Conservation (phyloP, 768 basidiomycete genomes). For the Glaciozyma martinii region DNA sequence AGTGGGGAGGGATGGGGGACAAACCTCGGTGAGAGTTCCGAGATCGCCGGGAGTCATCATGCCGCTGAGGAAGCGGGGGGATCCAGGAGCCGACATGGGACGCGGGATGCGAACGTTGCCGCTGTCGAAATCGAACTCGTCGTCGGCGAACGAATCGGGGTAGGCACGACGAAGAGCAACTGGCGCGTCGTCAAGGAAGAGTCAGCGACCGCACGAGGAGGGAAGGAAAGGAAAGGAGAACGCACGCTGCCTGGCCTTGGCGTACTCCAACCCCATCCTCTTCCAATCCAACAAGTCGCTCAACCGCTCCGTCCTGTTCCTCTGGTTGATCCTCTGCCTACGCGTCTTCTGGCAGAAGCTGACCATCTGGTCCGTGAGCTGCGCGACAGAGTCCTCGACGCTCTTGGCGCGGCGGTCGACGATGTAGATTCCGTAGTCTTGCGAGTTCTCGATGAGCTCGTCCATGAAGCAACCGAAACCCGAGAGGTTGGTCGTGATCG, state of each 20-base stretch:
- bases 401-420: constrained; percentile 83
- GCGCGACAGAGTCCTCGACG: constrained; percentile 82
- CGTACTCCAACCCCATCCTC: constrained; percentile 90
- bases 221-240: constrained; percentile 33
- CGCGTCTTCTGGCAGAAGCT: constrained; percentile 70
- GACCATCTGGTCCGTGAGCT: constrained; percentile 68
- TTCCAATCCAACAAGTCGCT: constrained; percentile 96
- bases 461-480: constrained; percentile 64
- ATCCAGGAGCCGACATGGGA: constrained; percentile 72
- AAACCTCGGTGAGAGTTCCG: constrained; percentile 54
- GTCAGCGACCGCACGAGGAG: neutral
- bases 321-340: constrained; percentile 96
- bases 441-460: constrained; percentile 86
- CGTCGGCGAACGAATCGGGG: constrained; percentile 77
- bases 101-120: constrained; percentile 56
- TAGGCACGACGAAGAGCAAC: constrained; percentile 69
- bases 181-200: neutral
- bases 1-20: too few species aligned
- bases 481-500: constrained; percentile 92
- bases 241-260: constrained; percentile 76
- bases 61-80: constrained; percentile 74
- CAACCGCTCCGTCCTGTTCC: constrained; percentile 91
- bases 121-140: constrained; percentile 50
- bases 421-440: constrained; percentile 59
- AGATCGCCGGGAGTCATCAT: constrained; percentile 87